Percentiles rank a stretch among this genome's conserved stretches.
Conservation (phyloP, 2,329 filamentous ascomycete species). For the Colletotrichum liriopes region DNA sequence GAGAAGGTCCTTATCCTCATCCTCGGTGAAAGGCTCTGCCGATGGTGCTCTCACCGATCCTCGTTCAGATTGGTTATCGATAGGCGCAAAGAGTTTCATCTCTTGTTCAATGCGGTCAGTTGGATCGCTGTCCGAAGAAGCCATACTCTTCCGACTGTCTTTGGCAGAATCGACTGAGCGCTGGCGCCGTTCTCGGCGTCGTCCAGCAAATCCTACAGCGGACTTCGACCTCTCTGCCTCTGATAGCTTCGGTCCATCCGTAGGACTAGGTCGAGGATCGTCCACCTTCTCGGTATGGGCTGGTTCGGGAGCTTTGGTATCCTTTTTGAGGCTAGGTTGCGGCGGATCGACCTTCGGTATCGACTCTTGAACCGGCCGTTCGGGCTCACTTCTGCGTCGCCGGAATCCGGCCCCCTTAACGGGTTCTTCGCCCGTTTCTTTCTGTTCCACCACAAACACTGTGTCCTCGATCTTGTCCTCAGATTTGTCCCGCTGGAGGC, state of each 20-base stretch:
- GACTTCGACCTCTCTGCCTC: constrained; percentile 51
- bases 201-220: constrained; percentile 63
- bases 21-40: constrained; percentile 54
- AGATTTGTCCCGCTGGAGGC: too few species aligned
- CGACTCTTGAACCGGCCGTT: background rate
- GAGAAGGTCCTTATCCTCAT: constrained; percentile 46
- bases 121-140: constrained; percentile 66
- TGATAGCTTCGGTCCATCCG: constrained; percentile 5
- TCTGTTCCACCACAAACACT: background rate
- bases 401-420: background rate
- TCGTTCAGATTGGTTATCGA: constrained; percentile 70
- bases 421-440: background rate
- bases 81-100: constrained; percentile 69
- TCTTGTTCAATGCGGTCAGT: constrained; percentile 71
- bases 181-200: constrained; percentile 58
- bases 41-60: constrained; percentile 69
- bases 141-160: constrained; percentile 64
- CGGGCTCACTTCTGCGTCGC: constrained; percentile 18
- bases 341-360: background rate
- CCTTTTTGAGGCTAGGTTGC: constrained; percentile 3
- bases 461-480: background rate
- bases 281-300: background rate
- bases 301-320: background rate
- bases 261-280: background rate
- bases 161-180: constrained; percentile 63